phyloP scores from a whole-genome alignment of 2,329 filamentous ascomycete genomes.

The Xylariaceae sp. region DNA sequence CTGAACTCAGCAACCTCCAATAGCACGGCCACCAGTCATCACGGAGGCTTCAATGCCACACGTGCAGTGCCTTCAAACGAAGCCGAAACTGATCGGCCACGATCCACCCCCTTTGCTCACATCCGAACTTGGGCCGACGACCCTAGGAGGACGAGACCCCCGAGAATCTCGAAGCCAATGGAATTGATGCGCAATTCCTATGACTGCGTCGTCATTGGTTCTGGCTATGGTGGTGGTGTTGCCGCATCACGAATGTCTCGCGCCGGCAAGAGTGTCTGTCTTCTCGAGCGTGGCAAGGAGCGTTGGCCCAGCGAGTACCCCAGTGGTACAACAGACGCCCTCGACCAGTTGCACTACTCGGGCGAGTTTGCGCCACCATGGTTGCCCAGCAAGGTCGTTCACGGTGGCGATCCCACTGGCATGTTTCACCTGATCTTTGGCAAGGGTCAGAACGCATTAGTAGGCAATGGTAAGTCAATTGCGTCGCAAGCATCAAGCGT shows the following conservation, averaged over 20 bases:
- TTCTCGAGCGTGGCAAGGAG: slow-evolving; percentile 61
- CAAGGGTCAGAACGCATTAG: slow-evolving; percentile 57
- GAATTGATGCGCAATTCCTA: slow-evolving; percentile 54
- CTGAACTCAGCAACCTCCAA: slow-evolving; percentile 15
- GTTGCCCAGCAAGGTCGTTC: slow-evolving; percentile 38
- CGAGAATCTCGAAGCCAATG: slow-evolving; percentile 52
- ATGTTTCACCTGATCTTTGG: slow-evolving; percentile 61
- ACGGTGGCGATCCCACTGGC: slow-evolving; percentile 51
- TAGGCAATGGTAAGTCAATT: slow-evolving; percentile 48
- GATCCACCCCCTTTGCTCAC: slow-evolving; percentile 30
- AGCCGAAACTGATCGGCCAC: slow-evolving; percentile 33
- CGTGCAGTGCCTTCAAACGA: slow-evolving; percentile 30
- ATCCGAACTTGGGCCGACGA: slow-evolving; percentile 31
- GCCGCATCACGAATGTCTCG: slow-evolving; percentile 61
- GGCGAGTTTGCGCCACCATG: slow-evolving; percentile 46
- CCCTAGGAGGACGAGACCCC: slow-evolving; percentile 35
- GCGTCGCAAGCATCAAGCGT: not conserved
- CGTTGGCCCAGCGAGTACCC: slow-evolving; percentile 64
- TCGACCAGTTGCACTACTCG: slow-evolving; percentile 51
- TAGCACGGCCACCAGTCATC: slow-evolving; percentile 9
- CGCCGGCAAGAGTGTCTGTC: slow-evolving; percentile 54
- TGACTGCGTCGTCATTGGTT: slow-evolving; percentile 63
- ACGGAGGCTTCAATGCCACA: slow-evolving; percentile 25
- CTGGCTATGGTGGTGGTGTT: slow-evolving; percentile 63
- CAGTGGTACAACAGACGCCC: slow-evolving; percentile 39